Percentiles rank a stretch among this genome's conserved stretches.
Evolutionary conservation across 192 early-diverging fungal species (phyloP).

Genomic region (Entomortierella chlamydospora): DNA sequence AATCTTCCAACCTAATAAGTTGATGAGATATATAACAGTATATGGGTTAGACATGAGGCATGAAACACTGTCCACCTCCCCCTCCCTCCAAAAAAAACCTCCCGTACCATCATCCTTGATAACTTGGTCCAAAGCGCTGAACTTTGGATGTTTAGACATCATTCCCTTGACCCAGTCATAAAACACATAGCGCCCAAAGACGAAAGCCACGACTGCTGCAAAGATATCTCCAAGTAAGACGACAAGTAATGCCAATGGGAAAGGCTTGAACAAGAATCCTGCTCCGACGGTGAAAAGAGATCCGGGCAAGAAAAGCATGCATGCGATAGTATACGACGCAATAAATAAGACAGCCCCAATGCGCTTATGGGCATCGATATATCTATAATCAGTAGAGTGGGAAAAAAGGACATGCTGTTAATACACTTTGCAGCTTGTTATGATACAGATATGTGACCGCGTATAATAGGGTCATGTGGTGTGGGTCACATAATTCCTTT

Average conservation of each 20-base stretch:
- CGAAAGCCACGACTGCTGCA: conserved; percentile 46
- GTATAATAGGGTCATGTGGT: too few species aligned
- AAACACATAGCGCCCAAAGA: conserved; percentile 60
- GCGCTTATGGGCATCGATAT: conserved; percentile 33
- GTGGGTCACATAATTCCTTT: too few species aligned
- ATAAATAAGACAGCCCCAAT: conserved; percentile 34
- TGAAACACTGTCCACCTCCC: too few species aligned
- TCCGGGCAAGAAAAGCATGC: conserved; percentile 43
- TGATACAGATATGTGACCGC: background rate
- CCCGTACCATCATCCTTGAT: conserved; percentile 62
- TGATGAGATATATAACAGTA: too few species aligned
- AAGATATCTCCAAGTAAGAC: conserved; percentile 52
- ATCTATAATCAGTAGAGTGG: background rate
- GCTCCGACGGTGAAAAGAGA: conserved; percentile 58
- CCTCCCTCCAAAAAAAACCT: too few species aligned
- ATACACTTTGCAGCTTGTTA: too few species aligned
- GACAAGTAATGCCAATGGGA: conserved; percentile 42
- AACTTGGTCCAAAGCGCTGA: conserved; percentile 53
- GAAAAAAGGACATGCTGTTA: background rate
- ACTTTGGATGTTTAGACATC: conserved; percentile 54
- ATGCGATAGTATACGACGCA: conserved; percentile 34
- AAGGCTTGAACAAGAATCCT: conserved; percentile 58
- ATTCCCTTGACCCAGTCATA: conserved; percentile 57
- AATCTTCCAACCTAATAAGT: conserved; percentile 61
- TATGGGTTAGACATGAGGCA: too few species aligned